Conservation (phyloP, 306 rosid species). For the Casuarina cunninghamiana region DNA sequence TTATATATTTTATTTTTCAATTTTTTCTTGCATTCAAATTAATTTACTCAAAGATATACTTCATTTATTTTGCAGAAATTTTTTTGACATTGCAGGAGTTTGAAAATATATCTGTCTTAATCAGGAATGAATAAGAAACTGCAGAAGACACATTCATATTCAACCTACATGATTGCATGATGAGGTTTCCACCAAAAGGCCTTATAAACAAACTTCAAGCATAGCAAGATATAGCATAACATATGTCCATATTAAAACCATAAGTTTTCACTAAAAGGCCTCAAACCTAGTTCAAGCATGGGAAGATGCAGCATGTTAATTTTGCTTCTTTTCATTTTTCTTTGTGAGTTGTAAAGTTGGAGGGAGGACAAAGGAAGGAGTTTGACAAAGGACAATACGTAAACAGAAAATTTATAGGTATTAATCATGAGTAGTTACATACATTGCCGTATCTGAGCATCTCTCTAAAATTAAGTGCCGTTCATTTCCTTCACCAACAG, state of each 20-base stretch:
- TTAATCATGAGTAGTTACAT: constrained; percentile 30
- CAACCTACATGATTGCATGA: not conserved
- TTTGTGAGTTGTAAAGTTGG: no score
- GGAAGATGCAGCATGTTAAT: no score
- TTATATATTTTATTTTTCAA: not conserved
- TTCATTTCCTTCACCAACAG: constrained; percentile 96
- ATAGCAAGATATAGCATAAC: no score
- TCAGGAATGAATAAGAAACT: not conserved
- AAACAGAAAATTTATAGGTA: not conserved
- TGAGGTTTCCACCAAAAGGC: not conserved
- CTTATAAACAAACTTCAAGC: not conserved
- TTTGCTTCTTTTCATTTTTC: no score
- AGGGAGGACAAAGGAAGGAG: not conserved
- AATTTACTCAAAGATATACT: not conserved
- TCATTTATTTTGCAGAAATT: not conserved
- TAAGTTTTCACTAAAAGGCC: no score
- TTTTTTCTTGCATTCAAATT: not conserved
- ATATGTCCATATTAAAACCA: no score
- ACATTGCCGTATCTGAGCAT: constrained; percentile 87
- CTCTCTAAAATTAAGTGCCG: constrained; percentile 89
- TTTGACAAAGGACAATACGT: not conserved
- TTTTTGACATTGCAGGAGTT: not conserved
- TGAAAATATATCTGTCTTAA: not conserved
- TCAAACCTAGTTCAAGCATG: no score
- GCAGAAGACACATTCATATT: not conserved